Evolutionary conservation across 2,329 filamentous ascomycete species (phyloP), one percentile per base, ranked within the genome.

Genomic region (Diaporthe caulivora): DNA sequence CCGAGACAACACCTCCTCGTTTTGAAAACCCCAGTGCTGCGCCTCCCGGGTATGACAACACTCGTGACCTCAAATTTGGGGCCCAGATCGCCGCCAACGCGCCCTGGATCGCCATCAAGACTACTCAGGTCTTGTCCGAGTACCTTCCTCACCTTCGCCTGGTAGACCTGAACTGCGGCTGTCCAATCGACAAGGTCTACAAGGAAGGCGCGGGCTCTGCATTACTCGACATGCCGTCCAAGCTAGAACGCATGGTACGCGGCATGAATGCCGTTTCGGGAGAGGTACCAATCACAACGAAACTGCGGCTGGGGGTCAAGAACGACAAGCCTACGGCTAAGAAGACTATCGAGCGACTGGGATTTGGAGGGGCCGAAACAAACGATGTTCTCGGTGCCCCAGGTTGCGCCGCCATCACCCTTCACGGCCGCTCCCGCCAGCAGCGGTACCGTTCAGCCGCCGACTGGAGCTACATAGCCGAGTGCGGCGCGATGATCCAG

Each of bases 141-240:
- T 91, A 93, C 76, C 92, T 95, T 72, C 95, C 97, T 3, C 91
- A 95, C 78, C 88, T 99, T 26, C 94, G 97, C 47, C 91, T 98
- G 51, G 94, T 99, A 76, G 97, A 99, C 80, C 87, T 99, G 77
- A 99, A 99, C 86, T 98, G 96, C 79, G 97, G 97, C 57, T 99
- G 97, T 80, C 97, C 97, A 5, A 98, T 99, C 80, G 97, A 99
- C 81, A 90, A 98, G 78, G 92, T 99, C 68, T 98, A 91, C 86
- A 92, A 95, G 78, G 89, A 93, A 58, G 97, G 97, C 67, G 95
- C 94, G 53, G 97, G 97, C 5, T 98, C 96, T 26, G 96, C 94
- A 1, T 90, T 99, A 21, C 91, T 99, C n/a, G 97, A 99, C 79
- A 88, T 92, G 70, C 94, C 91, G 40, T 91, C 91, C 73, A 98